phyloP scores from a whole-genome alignment of 2,329 filamentous ascomycete genomes.

The Aspergillus quadricinctus region DNA sequence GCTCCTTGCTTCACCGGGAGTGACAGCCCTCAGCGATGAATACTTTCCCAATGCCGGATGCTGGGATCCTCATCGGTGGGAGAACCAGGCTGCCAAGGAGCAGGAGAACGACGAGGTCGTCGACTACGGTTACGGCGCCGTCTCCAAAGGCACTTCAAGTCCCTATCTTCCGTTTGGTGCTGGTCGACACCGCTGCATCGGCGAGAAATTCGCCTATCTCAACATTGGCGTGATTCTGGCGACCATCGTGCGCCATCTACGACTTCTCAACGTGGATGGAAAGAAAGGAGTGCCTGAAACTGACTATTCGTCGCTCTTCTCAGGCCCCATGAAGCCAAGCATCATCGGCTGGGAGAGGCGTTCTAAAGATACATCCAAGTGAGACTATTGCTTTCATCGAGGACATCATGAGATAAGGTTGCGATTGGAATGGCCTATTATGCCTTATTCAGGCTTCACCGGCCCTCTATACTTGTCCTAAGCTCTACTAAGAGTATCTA shows the following conservation, averaged over 20 bases:
- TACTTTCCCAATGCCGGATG: slow-evolving; percentile 57
- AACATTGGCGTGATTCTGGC: slow-evolving; percentile 63
- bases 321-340: neutral
- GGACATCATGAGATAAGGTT: neutral
- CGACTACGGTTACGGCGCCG: slow-evolving; percentile 59
- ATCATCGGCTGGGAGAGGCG: neutral
- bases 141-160: slow-evolving; percentile 57
- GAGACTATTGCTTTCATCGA: neutral
- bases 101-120: slow-evolving; percentile 52
- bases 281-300: slow-evolving; percentile 56
- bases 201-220: slow-evolving; percentile 71
- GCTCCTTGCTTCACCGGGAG: slow-evolving; percentile 77
- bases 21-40: slow-evolving; percentile 52
- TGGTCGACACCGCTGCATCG: slow-evolving; percentile 68
- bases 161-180: slow-evolving; percentile 70
- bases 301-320: slow-evolving; percentile 50
- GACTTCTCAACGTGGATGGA: slow-evolving; percentile 55
- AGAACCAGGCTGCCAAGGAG: slow-evolving; percentile 35
- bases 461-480: neutral
- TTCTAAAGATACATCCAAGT: neutral
- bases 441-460: neutral
- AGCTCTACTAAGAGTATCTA: neutral
- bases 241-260: slow-evolving; percentile 58
- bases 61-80: slow-evolving; percentile 63
- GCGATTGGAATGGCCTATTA: neutral